Base-by-base conservation (phyloP, 2,329 filamentous ascomycete genomes). In the Diaporthe velutina region DNA sequence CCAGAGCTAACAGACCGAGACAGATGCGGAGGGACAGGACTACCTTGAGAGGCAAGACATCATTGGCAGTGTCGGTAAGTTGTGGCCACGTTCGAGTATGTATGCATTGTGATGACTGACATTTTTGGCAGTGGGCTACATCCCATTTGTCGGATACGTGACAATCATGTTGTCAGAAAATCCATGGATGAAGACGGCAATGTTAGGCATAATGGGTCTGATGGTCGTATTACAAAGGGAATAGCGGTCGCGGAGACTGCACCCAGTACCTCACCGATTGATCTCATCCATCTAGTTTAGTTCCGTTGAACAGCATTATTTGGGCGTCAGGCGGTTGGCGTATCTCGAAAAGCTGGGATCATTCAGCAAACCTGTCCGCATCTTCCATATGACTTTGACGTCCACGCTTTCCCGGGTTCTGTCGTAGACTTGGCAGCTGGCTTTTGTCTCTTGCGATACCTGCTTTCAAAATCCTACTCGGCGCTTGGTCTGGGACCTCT, bases 121-220 rank as follows among this genome's bases (percentile, higher is more conserved):
- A 68, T 15, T 15, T 2, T 5, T 22, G 3, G 7, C 64, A 9
- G 88, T 97, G 15, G 97, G 91, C 50, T 99, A 97, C 83, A 92
- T 98, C 74, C 97, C 97, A 0, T 97, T 97, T 80, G 95, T 98
- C 19, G 97, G 97, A 78, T 98, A 98, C 82, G 96, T 98, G 60
- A 99, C 97, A 2, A 99, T 99, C 79, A 88, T 98, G 84, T 88
- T 99, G 77, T 97, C 94, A 77, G 97, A 99, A 83, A 93, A 99
- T 82, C 97, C 97, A 8, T 98, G 96, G 96, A 84, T 98, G 79
- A 99, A 99, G 90, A 97, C 95, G 57, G 96, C 93, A 35, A 94
- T 98, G 92, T 84, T 99, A 80, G 96, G 95, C 1, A 90, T 98
- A 68, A 99, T 99, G 97, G 97, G 96, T 1, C 83, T 98, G 80